Evolutionary conservation across 2,329 filamentous ascomycete species (phyloP).

Genomic region (Rutstroemia sp.): DNA sequence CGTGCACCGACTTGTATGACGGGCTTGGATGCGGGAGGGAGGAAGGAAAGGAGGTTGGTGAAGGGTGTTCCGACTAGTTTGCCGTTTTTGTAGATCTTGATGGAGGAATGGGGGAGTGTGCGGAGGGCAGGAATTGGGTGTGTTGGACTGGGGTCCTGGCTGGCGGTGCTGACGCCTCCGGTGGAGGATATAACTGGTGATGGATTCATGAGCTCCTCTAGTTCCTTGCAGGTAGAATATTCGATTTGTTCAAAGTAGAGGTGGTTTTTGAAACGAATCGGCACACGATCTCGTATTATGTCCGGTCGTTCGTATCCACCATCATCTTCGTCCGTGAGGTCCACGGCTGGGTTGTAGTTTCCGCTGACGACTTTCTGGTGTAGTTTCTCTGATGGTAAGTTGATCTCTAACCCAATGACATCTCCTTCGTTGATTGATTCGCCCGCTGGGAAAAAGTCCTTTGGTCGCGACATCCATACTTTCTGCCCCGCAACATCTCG

Average conservation of each 20-base stretch:
- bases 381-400: conserved; percentile 73
- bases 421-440: conserved; percentile 83
- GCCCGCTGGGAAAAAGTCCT: conserved; percentile 74
- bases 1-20: conserved; percentile 66
- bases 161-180: conserved; percentile 29
- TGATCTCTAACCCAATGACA: conserved; percentile 89
- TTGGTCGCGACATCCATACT: conserved; percentile 88
- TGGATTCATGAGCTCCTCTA: conserved; percentile 77
- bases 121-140: conserved; percentile 69
- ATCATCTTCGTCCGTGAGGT: conserved; percentile 48
- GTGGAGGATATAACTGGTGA: conserved; percentile 41
- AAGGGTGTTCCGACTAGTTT: conserved; percentile 80
- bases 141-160: conserved; percentile 58
- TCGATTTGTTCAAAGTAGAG: conserved; percentile 92
- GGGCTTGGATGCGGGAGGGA: conserved; percentile 80
- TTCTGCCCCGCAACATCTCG: conserved; percentile 87
- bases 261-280: conserved; percentile 88
- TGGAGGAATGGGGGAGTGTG: conserved; percentile 76
- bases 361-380: conserved; percentile 86
- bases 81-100: conserved; percentile 92
- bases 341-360: conserved; percentile 79
- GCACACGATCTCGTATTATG: conserved; percentile 89
- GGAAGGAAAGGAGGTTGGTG: conserved; percentile 78
- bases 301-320: conserved; percentile 56
- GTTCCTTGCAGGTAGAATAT: conserved; percentile 78